phyloP scores from a whole-genome alignment of 192 early-diverging fungal species.

The Allomyces macrogynus region DNA sequence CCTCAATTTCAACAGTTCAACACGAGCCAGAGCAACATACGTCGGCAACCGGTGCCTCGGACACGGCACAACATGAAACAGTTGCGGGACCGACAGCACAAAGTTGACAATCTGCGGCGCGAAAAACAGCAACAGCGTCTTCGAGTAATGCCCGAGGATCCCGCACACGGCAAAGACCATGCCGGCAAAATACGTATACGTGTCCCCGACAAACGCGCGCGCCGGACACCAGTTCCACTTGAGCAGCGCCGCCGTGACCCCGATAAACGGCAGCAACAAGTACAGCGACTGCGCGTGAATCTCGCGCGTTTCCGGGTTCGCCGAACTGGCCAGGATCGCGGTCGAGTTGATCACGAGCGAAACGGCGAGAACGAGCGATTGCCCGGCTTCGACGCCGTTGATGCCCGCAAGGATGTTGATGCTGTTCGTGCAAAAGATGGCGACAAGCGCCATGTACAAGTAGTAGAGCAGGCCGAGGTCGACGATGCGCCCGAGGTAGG shows the following conservation, averaged over 20 bases:
- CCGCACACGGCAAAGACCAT: slow-evolving; percentile 98
- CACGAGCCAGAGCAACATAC: no score
- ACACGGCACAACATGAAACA: slow-evolving; percentile 81
- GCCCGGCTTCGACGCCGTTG: slow-evolving; percentile 91
- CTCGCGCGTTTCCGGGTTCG: background rate
- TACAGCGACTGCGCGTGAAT: slow-evolving; percentile 75
- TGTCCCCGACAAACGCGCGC: slow-evolving; percentile 85
- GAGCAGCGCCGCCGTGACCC: slow-evolving; percentile 55
- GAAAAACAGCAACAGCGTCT: slow-evolving; percentile 83
- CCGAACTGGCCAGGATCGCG: slow-evolving; percentile 7
- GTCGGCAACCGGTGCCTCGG: slow-evolving; percentile 86
- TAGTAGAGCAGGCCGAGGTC: slow-evolving; percentile 68
- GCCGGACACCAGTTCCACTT: slow-evolving; percentile 88
- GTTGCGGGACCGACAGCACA: slow-evolving; percentile 79
- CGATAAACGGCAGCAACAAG: slow-evolving; percentile 29
- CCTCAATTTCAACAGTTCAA: no score
- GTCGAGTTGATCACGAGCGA: slow-evolving; percentile 61
- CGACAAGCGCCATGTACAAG: slow-evolving; percentile 67
- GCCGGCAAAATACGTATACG: slow-evolving; percentile 92
- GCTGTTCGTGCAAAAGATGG: slow-evolving; percentile 88
- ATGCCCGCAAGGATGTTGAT: slow-evolving; percentile 98
- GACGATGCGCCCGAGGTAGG: slow-evolving; percentile 15
- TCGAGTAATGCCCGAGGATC: slow-evolving; percentile 80
- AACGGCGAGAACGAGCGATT: slow-evolving; percentile 74
- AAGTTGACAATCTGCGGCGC: slow-evolving; percentile 97